Base-by-base conservation (phyloP, 2,329 filamentous ascomycete species). In the Nothophaeocryptopus gaeumannii region DNA sequence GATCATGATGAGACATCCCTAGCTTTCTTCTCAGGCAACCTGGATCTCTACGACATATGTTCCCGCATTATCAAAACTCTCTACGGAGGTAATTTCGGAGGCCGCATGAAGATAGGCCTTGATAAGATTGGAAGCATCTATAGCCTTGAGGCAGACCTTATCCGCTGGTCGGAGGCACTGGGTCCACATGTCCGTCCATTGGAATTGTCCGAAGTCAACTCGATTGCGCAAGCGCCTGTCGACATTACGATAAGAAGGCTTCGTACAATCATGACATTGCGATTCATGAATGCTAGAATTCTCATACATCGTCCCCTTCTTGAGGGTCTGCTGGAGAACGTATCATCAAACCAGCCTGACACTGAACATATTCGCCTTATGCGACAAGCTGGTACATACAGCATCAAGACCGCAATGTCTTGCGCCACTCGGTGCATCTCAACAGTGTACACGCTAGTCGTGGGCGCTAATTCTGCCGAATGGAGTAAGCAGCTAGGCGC, bases 251-350 rank as follows among this genome's bases (percentile, higher is more conserved):
- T 35, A 8, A 45, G 48, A 29, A 31, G 50, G n/a, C 40, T 44
- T 13, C 30, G 45, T 11, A 47, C 45, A 9, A 37, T 52, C 12
- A 34, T 52, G 8, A 52, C 50, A 12, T 29, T 52, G 8, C 50
- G 44, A 14, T 48, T 44, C 29, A 33, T 47, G 13, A 52, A 47
- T 31, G 38, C 44, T 10, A 44, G 50, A 14, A 47, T 52, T n/a
- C 15, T 47, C 12, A 37, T 52, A 14, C 50, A 52, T 36, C 44
- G 50, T 13, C 45, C 50, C 9, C 39, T 52, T 29, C 29, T 52
- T 3, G 50, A 52, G 14, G 45, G 50, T 13, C 45, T 52, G 11
- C 34, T 52, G 1, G 50, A 52, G 11, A 35, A 35, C 3, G 26
- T 32, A 15, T 26, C 10, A 3, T 37, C 36, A 4, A 29, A 39